Conservation (phyloP, 2,329 filamentous ascomycete genomes). For the Neonectria ditissima region DNA sequence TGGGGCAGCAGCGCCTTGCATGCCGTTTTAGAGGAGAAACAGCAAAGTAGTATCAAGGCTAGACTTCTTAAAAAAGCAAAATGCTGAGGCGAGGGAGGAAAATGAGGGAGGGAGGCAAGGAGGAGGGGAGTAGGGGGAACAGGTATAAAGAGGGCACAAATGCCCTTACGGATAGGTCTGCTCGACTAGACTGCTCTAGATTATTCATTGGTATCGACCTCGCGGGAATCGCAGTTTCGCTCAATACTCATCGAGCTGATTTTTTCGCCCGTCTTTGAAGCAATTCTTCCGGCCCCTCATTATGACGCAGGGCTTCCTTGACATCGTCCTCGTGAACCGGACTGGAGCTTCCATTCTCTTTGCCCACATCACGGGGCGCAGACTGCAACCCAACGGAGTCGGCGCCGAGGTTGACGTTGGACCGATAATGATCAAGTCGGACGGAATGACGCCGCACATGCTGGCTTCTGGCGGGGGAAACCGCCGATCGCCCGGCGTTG, state of each 20-base stretch:
- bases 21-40: background rate
- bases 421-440: conserved; percentile 51
- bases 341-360: conserved; percentile 68
- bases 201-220: background rate
- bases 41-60: background rate
- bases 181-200: background rate
- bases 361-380: conserved; percentile 75
- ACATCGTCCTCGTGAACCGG: conserved; percentile 74
- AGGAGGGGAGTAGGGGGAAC: background rate
- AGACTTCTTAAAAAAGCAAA: background rate
- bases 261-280: background rate
- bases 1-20: no score
- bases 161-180: background rate
- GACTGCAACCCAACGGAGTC: conserved; percentile 57
- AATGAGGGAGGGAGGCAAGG: background rate
- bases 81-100: background rate
- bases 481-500: conserved; percentile 62
- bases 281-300: background rate
- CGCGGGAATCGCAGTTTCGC: background rate
- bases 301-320: conserved; percentile 53
- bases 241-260: background rate
- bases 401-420: conserved; percentile 69
- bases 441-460: conserved; percentile 74
- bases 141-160: background rate
- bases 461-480: conserved; percentile 68